Evolutionary conservation across 257 asterid genomes (phyloP), one percentile per base, ranked within the genome.

Genomic region (Solanum stenotomum): DNA sequence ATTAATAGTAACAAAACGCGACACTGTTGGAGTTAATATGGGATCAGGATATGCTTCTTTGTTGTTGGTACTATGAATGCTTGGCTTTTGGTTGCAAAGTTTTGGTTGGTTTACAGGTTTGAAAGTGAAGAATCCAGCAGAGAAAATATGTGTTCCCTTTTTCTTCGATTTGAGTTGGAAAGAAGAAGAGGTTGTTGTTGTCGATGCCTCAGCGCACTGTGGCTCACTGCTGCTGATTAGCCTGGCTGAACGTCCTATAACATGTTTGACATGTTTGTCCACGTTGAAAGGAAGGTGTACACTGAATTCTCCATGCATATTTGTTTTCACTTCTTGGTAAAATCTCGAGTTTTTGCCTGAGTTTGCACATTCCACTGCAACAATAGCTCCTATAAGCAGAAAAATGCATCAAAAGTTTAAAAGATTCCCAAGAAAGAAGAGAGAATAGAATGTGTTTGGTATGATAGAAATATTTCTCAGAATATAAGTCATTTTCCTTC

Each of bases 41-140:
- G 10, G 81, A 44, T 85, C 67, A n/a, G 72, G 16, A 22, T 38
- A 67, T 29, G 16, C 34, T 38, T 86, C 90, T 76, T 86, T 85
- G n/a, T 52, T 67, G 22, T 74, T 42, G 38, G 5, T 79, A 42
- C 25, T 44, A 79, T 79, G 87, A 85, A 84, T 83, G 44, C 38
- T 88, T 86, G 92, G 93, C 68, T 94, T 95, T 87, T 92, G 95
- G 85, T 90, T 90, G 86, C 98, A 94, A 4, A 91, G 65, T 56
- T 92, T 87, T 11, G 98, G 98, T 44, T 92, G 95, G 25, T 93
- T 90, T 34, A 94, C 87, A n/a, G 98, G 98, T 89, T 91, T 93
- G 92, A 96, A 94, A 34, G 98, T 91, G 93, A 96, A 92, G 38
- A 93, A 93, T 20, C 98, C 99, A 15, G 98, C 96, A 2, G 99